phyloP scores from a whole-genome alignment of 768 basidiomycete genomes.

The Tremella mesenterica region DNA sequence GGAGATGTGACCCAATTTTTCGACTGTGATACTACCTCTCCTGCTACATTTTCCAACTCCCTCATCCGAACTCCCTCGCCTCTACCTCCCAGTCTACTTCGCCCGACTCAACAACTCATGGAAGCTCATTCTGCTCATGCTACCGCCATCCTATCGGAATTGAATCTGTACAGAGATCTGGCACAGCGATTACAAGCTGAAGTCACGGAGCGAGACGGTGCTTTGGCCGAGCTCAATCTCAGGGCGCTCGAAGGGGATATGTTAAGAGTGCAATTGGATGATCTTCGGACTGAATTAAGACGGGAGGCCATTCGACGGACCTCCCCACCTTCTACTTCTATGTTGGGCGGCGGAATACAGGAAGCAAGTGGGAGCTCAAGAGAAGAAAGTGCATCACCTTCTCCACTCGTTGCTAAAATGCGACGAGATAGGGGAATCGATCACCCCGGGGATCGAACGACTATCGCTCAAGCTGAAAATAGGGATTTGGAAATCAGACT shows the following conservation, averaged over 20 bases:
- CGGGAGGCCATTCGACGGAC: neutral
- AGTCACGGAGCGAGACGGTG: slow-evolving; percentile 28
- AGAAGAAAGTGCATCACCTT: slow-evolving; percentile 5
- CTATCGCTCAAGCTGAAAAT: slow-evolving; percentile 17
- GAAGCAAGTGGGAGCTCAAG: neutral
- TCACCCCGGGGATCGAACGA: slow-evolving; percentile 17
- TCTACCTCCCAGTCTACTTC: slow-evolving; percentile 2
- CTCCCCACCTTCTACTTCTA: neutral
- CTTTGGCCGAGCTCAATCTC: slow-evolving; percentile 26
- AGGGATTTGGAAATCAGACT: slow-evolving; percentile 34
- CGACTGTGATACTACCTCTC: slow-evolving; percentile 22
- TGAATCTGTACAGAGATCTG: slow-evolving; percentile 23
- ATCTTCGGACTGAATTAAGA: neutral
- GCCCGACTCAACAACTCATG: slow-evolving; percentile 27
- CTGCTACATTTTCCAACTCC: slow-evolving; percentile 8
- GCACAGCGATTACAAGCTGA: slow-evolving; percentile 24
- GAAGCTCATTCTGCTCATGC: slow-evolving; percentile 30
- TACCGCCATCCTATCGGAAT: slow-evolving; percentile 18
- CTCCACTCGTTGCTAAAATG: slow-evolving; percentile 1
- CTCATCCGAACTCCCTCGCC: slow-evolving; percentile 4
- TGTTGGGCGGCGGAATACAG: too few relatives aligned
- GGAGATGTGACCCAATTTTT: slow-evolving; percentile 32
- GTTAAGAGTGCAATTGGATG: slow-evolving; percentile 9
- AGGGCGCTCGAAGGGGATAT: slow-evolving; percentile 25
- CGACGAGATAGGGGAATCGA: neutral